Evolutionary conservation across 441 rosid species (phyloP).

Genomic region (Pelargonium myrrhifolium): DNA sequence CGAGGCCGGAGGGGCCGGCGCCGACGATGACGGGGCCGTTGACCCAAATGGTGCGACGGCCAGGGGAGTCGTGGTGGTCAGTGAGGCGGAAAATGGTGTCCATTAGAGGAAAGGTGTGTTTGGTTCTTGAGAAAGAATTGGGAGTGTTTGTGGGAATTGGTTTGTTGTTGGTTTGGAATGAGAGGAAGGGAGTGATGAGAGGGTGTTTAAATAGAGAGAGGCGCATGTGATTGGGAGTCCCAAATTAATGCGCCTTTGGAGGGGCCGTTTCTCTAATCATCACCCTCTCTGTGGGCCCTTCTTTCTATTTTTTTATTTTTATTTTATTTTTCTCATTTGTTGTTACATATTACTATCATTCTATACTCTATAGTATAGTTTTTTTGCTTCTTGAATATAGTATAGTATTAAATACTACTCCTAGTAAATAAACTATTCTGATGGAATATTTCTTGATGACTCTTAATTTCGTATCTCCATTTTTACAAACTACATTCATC

Average conservation of each 20-base stretch:
- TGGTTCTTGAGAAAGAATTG: conserved; percentile 2
- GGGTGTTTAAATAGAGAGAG: conserved; percentile 36
- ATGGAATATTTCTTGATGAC: no score
- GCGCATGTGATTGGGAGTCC: conserved; percentile 22
- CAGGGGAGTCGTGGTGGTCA: no score
- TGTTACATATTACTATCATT: no score
- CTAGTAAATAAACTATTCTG: no score
- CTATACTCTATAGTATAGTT: conserved; percentile 13
- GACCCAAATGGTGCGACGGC: conserved; percentile 11
- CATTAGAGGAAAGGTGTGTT: no score
- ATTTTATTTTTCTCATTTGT: no score
- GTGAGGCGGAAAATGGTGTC: no score
- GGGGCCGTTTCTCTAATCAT: conserved; percentile 28
- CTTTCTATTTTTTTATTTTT: conserved; percentile 22
- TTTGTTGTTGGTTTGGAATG: conserved; percentile 26
- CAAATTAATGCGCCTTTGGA: conserved; percentile 20
- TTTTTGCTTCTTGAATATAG: no score
- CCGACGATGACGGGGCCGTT: conserved; percentile 72
- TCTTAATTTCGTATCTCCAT: no score
- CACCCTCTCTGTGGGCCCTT: conserved; percentile 14
- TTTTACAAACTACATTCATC: no score
- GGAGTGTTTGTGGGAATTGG: conserved; percentile 13
- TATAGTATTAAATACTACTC: no score
- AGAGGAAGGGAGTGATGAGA: conserved; percentile 15
- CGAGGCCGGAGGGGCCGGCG: conserved; percentile 92